Conservation (phyloP, 208 protist species). For the Leptomonas pyrrhocoris region DNA sequence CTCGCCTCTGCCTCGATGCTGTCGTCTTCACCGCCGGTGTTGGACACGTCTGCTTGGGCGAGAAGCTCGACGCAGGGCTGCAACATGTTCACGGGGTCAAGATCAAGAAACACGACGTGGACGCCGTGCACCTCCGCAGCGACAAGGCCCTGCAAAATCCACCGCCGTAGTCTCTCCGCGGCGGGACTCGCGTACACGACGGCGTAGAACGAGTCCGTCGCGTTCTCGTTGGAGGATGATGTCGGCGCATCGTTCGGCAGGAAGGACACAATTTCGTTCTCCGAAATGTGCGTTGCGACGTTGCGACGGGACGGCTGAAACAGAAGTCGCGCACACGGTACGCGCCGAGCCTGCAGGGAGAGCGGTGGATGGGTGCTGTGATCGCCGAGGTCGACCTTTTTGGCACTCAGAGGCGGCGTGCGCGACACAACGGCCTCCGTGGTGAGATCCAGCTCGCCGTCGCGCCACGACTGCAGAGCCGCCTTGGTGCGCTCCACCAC, state of each 20-base stretch:
- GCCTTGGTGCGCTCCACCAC: conserved; percentile 51
- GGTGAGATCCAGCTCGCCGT: conserved; percentile 61
- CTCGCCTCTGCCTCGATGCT: background rate
- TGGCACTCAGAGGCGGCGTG: background rate
- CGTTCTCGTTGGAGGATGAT: background rate
- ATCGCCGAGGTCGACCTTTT: background rate
- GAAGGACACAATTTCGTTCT: conserved; percentile 27
- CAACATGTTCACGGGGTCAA: conserved; percentile 72
- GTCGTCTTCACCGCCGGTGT: background rate
- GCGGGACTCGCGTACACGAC: conserved; percentile 73
- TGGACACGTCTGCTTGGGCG: conserved; percentile 43
- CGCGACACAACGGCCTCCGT: conserved; percentile 12
- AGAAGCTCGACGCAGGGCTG: conserved; percentile 75
- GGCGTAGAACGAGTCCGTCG: background rate
- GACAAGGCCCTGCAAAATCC: conserved; percentile 79
- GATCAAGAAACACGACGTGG: conserved; percentile 71
- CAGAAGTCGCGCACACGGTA: conserved; percentile 68
- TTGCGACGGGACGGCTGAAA: conserved; percentile 54
- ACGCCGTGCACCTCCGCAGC: conserved; percentile 70
- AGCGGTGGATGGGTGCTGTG: conserved; percentile 44
- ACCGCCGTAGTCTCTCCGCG: conserved; percentile 79
- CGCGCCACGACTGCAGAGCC: conserved; percentile 60
- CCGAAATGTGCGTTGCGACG: conserved; percentile 32
- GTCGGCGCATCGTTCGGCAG: conserved; percentile 7
- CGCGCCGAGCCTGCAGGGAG: conserved; percentile 7